Evolutionary conservation across 352 stramenopile genomes (phyloP).

Genomic region (Pythium graminicola): DNA sequence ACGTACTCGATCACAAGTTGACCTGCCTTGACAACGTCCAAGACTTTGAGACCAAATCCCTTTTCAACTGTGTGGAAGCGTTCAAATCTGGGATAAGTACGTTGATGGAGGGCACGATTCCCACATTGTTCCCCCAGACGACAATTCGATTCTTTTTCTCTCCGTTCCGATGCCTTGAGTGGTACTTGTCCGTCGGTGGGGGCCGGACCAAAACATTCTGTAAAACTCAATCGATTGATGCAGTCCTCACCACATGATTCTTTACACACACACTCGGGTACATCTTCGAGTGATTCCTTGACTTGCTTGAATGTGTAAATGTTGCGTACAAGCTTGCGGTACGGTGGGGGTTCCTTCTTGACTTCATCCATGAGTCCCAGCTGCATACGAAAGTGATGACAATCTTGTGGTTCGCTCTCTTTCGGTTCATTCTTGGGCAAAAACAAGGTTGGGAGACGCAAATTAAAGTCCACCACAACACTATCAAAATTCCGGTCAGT

Average conservation of each 20-base stretch:
- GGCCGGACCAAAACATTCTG: slow-evolving; percentile 86
- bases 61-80: slow-evolving; percentile 70
- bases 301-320: slow-evolving; percentile 85
- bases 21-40: slow-evolving; percentile 65
- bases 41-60: slow-evolving; percentile 85
- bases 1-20: slow-evolving; percentile 94
- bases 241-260: slow-evolving; percentile 86
- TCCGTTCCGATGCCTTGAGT: slow-evolving; percentile 18
- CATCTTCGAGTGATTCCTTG: slow-evolving; percentile 69
- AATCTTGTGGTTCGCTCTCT: slow-evolving; percentile 38
- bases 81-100: slow-evolving; percentile 49
- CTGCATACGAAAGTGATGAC: slow-evolving; percentile 76
- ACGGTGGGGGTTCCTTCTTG: slow-evolving; percentile 65
- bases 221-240: slow-evolving; percentile 90
- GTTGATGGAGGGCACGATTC: slow-evolving; percentile 67
- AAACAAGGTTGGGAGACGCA: slow-evolving; percentile 75
- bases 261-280: slow-evolving; percentile 74
- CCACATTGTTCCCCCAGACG: slow-evolving; percentile 40
- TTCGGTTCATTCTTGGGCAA: slow-evolving; percentile 59
- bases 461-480: slow-evolving; percentile 69
- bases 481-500: slow-evolving; percentile 52
- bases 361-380: slow-evolving; percentile 64
- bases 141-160: slow-evolving; percentile 86
- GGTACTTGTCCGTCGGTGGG: slow-evolving; percentile 40
- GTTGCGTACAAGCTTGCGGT: slow-evolving; percentile 65